These are phyloP conservation scores for Eucalyptus virginea DNA, from an alignment of 345 rosid genomes.

Conservation along the genomic window DNA sequence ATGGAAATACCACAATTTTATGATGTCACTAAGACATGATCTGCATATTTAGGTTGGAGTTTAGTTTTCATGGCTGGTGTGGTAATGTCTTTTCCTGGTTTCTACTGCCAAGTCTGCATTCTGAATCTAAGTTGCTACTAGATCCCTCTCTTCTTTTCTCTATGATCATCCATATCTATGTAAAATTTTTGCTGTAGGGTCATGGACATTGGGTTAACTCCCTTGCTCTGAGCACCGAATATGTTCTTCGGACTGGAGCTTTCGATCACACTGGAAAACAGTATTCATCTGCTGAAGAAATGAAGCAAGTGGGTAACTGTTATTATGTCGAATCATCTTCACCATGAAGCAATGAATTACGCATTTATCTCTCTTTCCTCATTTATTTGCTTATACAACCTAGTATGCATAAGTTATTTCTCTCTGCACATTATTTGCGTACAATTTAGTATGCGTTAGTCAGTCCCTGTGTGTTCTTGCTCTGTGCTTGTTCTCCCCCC, in stretches of 20 bases:
- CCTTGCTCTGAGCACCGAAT: conserved; percentile 87
- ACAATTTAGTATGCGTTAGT: not conserved
- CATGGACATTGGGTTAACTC: conserved; percentile 97
- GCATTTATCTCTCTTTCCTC: not conserved
- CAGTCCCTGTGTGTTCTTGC: not conserved
- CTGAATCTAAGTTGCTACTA: not conserved
- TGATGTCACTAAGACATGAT: not conserved
- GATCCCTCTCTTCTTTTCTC: not conserved
- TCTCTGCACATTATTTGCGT: not conserved
- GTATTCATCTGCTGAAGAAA: conserved; percentile 70
- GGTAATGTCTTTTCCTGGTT: not conserved
- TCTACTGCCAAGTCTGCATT: not conserved
- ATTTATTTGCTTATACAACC: not conserved
- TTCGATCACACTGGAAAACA: conserved; percentile 82
- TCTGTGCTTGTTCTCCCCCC: not conserved
- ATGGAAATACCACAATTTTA: not conserved
- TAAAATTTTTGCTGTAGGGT: conserved; percentile 34
- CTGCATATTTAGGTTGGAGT: not conserved
- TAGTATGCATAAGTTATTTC: not conserved
- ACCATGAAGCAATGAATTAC: not conserved
- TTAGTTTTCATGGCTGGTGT: not conserved
- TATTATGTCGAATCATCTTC: not conserved
- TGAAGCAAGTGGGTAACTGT: conserved; percentile 44
- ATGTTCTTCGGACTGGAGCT: conserved; percentile 91
- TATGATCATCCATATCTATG: not conserved